These are phyloP conservation scores for Candida michaelii DNA, from an alignment of 805 yeast genomes.

Conservation along the genomic window DNA sequence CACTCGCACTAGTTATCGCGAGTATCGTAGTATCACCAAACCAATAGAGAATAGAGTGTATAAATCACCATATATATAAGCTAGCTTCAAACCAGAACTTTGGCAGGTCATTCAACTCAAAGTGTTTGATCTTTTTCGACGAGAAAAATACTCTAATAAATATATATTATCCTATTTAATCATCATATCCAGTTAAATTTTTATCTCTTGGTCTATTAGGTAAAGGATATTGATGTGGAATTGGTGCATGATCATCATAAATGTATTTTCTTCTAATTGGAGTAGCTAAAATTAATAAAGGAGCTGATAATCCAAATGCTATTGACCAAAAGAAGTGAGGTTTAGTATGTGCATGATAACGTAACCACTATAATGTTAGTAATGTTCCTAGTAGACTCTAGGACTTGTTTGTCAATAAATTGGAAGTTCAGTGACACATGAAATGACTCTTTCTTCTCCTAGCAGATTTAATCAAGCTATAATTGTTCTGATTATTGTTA, in stretches of 20 bases:
- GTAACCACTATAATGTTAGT: constrained; percentile 55
- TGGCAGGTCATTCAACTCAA: too few species aligned
- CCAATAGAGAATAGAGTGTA: too few species aligned
- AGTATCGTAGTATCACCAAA: too few species aligned
- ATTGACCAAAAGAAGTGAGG: constrained; percentile 73
- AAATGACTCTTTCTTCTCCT: too few species aligned
- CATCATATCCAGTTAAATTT: constrained; percentile 55
- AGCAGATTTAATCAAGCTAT: too few species aligned
- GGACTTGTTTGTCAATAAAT: too few species aligned
- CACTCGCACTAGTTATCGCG: constrained; percentile 7
- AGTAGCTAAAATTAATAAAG: constrained; percentile 58
- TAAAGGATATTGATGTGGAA: constrained; percentile 61
- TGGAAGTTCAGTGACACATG: too few species aligned
- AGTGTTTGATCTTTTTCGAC: too few species aligned
- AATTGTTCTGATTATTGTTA: too few species aligned
- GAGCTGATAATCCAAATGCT: constrained; percentile 65
- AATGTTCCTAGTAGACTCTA: too few species aligned
- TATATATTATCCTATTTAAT: constrained; percentile 21
- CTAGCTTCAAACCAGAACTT: too few species aligned
- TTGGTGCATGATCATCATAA: constrained; percentile 62
- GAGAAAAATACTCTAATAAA: constrained; percentile 1
- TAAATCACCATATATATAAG: too few species aligned
- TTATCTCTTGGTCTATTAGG: constrained; percentile 55
- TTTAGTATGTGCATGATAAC: constrained; percentile 72
- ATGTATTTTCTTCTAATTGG: constrained; percentile 70